Conservation (phyloP, 306 rosid species). For the Cucumis hystrix region DNA sequence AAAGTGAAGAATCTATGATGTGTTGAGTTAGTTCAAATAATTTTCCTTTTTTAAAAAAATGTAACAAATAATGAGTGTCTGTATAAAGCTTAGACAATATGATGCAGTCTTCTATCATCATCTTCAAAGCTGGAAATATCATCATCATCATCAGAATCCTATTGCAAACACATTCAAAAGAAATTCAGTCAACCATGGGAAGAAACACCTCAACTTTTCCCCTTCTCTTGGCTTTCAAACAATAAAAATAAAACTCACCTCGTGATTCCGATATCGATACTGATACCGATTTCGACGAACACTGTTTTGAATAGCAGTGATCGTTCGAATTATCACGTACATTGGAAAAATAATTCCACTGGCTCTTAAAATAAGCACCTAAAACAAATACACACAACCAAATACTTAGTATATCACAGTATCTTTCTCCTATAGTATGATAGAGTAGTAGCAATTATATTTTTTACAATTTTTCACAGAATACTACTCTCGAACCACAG, state of each 20-base stretch:
- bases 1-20: slow-evolving; percentile 17
- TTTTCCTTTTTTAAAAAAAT: not conserved
- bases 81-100: slow-evolving; percentile 12
- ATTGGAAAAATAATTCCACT: slow-evolving; percentile 78
- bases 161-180: not conserved
- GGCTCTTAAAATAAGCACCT: slow-evolving; percentile 42
- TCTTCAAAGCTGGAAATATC: slow-evolving; percentile 25
- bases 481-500: not conserved
- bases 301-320: slow-evolving; percentile 39
- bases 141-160: slow-evolving; percentile 33
- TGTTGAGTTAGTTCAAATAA: slow-evolving; percentile 23
- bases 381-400: not conserved
- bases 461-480: too few relatives aligned
- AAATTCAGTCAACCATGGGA: not conserved
- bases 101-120: slow-evolving; percentile 17
- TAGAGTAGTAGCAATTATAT: too few relatives aligned
- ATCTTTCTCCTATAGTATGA: too few relatives aligned
- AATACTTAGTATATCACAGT: too few relatives aligned
- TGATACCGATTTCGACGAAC: slow-evolving; percentile 10
- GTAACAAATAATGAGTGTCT: slow-evolving; percentile 3
- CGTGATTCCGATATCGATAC: not conserved
- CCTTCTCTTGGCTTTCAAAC: not conserved
- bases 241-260: not conserved
- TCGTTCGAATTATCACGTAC: slow-evolving; percentile 38
- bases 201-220: not conserved